Evolutionary conservation across 805 yeast genomes (phyloP), one percentile per base, ranked within the genome.

Genomic region (Metschnikowia borealis): DNA sequence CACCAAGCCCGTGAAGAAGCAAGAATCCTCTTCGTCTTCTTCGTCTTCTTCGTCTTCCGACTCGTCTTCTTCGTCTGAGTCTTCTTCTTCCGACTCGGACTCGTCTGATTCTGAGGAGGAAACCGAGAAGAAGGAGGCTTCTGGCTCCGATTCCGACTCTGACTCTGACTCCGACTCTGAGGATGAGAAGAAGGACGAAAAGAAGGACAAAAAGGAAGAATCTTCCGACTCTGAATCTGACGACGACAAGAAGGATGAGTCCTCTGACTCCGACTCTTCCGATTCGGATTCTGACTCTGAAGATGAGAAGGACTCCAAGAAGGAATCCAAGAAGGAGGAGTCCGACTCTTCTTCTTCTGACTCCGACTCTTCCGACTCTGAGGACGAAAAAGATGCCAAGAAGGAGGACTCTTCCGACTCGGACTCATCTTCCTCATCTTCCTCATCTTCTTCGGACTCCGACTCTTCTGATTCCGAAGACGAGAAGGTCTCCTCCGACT

Each of bases 21-120:
- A 31, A 15, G 40, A 38, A 17, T 14, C 47, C 35, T 47, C 41
- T 23, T 44, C 53, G 5, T 43, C 49, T 11, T 48, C 53, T 6
- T 44, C 50, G 1, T 47, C 50, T 3, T 52, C 56, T 26, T 62
- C 61, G 33, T 60, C 69, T 20, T 55, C 62, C 29, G 62, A 68
- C 29, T 42, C 51, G 6, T 54, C 57, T 17, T 50, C 46, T 11
- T 54, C 57, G 15, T 38, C 39, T 17, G 42, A 47, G 17, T 51
- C 55, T n/a, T 53, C 51, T 44, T 53, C 56, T 46, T 53, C 57
- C 15, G 58, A 51, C 43, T 50, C 65, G 46, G 47, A 62, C 50
- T 55, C 61, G 57, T 59, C 62, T 56, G 55, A 46, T 33, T 54
- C 53, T 7, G 43, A 42, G 20, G 38, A 35, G 38, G 17, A 18